Base-by-base conservation (phyloP, 768 basidiomycete genomes). In the Lentinula sp. region DNA sequence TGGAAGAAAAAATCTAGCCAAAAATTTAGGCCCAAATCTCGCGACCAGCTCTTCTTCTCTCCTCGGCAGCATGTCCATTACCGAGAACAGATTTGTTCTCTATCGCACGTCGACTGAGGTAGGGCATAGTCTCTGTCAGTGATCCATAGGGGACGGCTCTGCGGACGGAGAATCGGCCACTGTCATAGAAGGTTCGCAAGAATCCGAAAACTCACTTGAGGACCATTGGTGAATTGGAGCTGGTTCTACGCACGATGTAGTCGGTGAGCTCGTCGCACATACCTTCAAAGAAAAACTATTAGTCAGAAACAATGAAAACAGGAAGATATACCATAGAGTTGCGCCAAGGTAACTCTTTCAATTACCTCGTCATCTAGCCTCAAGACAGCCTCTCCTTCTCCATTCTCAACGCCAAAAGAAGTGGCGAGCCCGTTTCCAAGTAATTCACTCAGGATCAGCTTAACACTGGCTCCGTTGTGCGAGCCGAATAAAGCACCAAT, bases 31-130 rank as follows among this genome's bases (percentile, higher is more conserved):
- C 75, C 74, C 79, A 72, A 43, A 92, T 80, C 67, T 84, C 83
- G 10, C 68, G 68, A 49, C 79, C 80, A 2, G 86, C 85, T 35
- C 85, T 70, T 61, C 71, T 71, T 23, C 88, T 76, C 71, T 93
- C 91, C 23, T 77, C 77, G 2, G 73, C 72, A 0, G 93, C 92
- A 12, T 79, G 85, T 1, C 88, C 90, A 18, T 82, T 77, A 15
- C 88, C 90, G 32, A 98, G 81, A 2, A 97, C 80, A 0, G 88
- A 87, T 73, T 93, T 95, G 77, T 98, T 97, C 84, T 97, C 95
- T 49, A 94, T 86, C 0, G 94, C 95, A 15, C 95, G 80, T 36
- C 94, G 82, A 43, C 88, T 82, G 8, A 97, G 81, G 71, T 96
- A 98, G 0, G 95, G 94, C 85, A 97, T 88, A 8, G 93, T 90